Evolutionary conservation across 768 basidiomycete genomes (phyloP).

Genomic region (Pulveroboletus sp.): DNA sequence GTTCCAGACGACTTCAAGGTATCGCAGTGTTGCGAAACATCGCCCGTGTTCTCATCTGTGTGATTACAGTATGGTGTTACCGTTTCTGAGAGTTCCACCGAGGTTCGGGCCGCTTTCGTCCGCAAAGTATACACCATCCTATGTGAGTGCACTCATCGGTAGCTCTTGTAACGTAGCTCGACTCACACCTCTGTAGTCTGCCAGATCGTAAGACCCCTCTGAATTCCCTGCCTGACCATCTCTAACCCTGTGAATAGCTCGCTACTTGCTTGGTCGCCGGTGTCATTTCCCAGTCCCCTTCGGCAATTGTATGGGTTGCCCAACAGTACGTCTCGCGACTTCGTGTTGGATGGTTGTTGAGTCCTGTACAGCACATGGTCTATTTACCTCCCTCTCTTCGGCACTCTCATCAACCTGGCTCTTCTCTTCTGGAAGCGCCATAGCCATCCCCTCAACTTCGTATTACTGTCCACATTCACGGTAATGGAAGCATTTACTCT

Average conservation of each 20-base stretch:
- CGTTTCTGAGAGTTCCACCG: constrained; percentile 69
- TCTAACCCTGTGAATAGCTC: constrained; percentile 31
- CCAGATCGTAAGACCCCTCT: constrained; percentile 56
- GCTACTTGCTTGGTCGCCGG: constrained; percentile 79
- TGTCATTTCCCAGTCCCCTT: constrained; percentile 56
- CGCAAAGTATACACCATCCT: constrained; percentile 90
- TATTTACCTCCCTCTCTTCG: constrained; percentile 74
- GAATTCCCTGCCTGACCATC: not conserved
- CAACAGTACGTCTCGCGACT: constrained; percentile 47
- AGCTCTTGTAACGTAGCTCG: not conserved
- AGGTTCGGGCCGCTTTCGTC: constrained; percentile 82
- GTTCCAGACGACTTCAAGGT: constrained; percentile 95
- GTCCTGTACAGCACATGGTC: constrained; percentile 57
- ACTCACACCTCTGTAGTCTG: constrained; percentile 44
- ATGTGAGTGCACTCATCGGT: constrained; percentile 46
- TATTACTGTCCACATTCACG: constrained; percentile 84
- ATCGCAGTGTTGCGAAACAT: constrained; percentile 8
- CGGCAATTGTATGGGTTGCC: constrained; percentile 65
- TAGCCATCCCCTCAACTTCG: constrained; percentile 80
- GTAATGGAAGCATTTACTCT: constrained; percentile 86
- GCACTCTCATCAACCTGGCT: constrained; percentile 73
- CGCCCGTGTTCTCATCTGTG: constrained; percentile 2
- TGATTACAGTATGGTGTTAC: constrained; percentile 66
- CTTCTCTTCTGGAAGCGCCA: constrained; percentile 92
- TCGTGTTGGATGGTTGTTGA: not conserved